Conservation (phyloP, 352 stramenopile species). For the Globisporangium acanthophoron region DNA sequence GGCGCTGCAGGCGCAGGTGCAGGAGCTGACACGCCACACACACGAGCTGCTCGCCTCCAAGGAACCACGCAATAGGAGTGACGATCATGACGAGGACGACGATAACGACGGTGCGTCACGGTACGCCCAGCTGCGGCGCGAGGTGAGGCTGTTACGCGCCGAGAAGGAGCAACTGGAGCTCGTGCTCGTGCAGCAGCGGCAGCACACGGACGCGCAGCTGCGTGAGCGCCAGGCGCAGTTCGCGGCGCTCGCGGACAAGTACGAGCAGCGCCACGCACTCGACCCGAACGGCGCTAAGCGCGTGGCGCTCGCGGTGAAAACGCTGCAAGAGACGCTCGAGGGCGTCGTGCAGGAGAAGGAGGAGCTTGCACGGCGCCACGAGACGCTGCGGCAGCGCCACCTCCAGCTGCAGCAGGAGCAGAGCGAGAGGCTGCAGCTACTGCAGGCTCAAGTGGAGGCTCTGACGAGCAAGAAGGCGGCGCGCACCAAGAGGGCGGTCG, state of each 20-base stretch:
- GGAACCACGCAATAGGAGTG: neutral
- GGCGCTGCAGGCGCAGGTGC: constrained; percentile 24
- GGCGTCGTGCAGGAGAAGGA: constrained; percentile 58
- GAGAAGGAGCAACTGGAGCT: constrained; percentile 44
- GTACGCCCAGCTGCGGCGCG: constrained; percentile 22
- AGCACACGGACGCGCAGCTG: constrained; percentile 29
- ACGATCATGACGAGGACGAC: constrained; percentile 7
- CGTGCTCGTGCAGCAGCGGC: constrained; percentile 22
- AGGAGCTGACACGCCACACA: constrained; percentile 17
- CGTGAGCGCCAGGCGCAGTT: constrained; percentile 25
- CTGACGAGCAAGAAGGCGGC: constrained; percentile 15
- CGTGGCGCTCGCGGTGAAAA: constrained; percentile 39
- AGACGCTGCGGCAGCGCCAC: constrained; percentile 31
- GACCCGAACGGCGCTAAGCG: constrained; percentile 51
- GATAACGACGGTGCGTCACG: constrained; percentile 8
- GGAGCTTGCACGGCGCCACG: constrained; percentile 41
- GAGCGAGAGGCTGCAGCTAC: constrained; percentile 11
- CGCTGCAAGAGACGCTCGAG: constrained; percentile 55
- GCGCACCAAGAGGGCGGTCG: constrained; percentile 22
- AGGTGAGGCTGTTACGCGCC: constrained; percentile 41
- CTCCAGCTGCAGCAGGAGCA: constrained; percentile 26
- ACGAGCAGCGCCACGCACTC: constrained; percentile 41
- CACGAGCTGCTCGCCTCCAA: constrained; percentile 23
- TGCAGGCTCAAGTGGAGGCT: constrained; percentile 16
- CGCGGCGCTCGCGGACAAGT: constrained; percentile 40